Evolutionary conservation across 2,329 filamentous ascomycete genomes (phyloP), one percentile per base, ranked within the genome.

Genomic region (Pyrenophora teres): DNA sequence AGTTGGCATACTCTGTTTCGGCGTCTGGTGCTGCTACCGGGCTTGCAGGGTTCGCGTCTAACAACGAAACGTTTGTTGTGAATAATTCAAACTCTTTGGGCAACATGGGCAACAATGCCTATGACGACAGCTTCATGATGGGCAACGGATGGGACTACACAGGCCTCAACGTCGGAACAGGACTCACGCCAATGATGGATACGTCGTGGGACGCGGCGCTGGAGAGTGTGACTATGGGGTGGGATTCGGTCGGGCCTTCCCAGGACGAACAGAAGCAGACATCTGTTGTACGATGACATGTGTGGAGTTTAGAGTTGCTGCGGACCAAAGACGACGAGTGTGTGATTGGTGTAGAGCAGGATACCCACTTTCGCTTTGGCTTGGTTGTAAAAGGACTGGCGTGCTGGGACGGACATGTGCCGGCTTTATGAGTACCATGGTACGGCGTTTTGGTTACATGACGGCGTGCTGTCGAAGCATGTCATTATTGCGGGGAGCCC

Each of bases 131-230:
- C 4, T 68, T 67, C 35, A 45, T 63, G n/a, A 56, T 67, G 49
- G 54, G 48, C 18, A 63, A 60, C 21, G 71, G 73, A 13, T 74
- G 72, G 72, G 72, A 73, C 16, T 63, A 71, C 21, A 52, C 57
- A 1, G 60, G 53, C 0, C 52, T 67, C 50, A 56, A 60, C 12
- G 52, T 57, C 3, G 60, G 56, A 1, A 60, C 63, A 8, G 70
- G 67, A 1, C 61, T 74, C 50, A 68, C 70, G 19, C 66, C 67
- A 3, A 68, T 71, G 64, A 61, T 59, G 8, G 69, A 73, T 33
- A 69, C 64, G 10, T 60, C 57, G 3, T 74, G 70, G 70, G 69
- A 72, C 39, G 60, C 67, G 27, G 70, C 74, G 69, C 54, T 74
- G 5, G 68, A 74, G 47, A 71, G 56, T 30, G 70, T 73, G 12